These are phyloP conservation scores for Fraxinus albicans DNA, from an alignment of 305 asterid genomes.

Conservation along the genomic window DNA sequence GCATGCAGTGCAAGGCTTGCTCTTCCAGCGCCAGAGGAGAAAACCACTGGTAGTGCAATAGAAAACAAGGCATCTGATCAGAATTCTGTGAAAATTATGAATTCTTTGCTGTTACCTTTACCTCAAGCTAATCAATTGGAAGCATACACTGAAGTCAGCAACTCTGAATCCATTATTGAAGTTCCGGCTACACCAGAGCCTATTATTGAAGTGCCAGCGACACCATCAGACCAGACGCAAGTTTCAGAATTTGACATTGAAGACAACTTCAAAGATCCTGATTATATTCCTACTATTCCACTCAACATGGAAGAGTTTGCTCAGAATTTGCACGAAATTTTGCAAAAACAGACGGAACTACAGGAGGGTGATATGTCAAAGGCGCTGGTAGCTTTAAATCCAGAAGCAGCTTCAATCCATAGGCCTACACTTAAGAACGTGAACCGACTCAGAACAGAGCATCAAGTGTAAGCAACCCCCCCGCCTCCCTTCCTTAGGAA, in stretches of 20 bases:
- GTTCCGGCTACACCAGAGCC: background rate
- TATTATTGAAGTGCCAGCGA: conserved; percentile 58
- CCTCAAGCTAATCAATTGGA: conserved; percentile 37
- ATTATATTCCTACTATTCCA: conserved; percentile 82
- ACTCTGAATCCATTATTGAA: conserved; percentile 42
- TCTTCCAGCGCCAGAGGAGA: conserved; percentile 91
- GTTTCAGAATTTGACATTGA: conserved; percentile 62
- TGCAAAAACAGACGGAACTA: conserved; percentile 59
- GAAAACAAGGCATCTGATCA: conserved; percentile 44
- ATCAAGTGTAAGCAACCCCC: conserved; percentile 49
- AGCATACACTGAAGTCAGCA: conserved; percentile 34
- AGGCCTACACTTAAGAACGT: background rate
- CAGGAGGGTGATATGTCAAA: conserved; percentile 58
- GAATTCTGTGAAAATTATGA: conserved; percentile 35
- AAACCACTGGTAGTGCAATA: conserved; percentile 49
- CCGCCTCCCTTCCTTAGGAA: background rate
- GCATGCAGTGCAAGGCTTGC: conserved; percentile 84
- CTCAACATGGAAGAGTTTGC: conserved; percentile 80
- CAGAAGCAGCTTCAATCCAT: conserved; percentile 45
- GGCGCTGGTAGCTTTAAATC: conserved; percentile 80
- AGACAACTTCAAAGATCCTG: conserved; percentile 60
- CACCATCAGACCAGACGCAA: conserved; percentile 52
- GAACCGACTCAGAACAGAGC: conserved; percentile 58
- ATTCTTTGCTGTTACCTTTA: conserved; percentile 58
- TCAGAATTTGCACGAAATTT: conserved; percentile 68